Percentiles rank a stretch among this genome's conserved stretches.
Conservation (phyloP, 2,329 filamentous ascomycete species). For the Aspergillus sp. region DNA sequence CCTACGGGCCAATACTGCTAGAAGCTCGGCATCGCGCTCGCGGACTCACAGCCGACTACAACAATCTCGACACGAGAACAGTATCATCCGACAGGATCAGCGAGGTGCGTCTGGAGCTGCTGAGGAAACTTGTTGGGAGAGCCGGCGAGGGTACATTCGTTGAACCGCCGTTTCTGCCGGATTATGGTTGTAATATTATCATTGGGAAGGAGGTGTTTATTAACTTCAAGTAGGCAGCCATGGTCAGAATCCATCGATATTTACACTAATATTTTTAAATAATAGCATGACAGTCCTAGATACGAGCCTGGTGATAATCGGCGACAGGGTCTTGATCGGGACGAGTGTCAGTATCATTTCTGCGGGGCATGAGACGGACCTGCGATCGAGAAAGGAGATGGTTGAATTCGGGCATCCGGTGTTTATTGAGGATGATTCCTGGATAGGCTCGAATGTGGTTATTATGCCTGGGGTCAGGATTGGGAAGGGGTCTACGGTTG, state of each 20-base stretch:
- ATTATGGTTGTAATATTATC: conserved; percentile 34
- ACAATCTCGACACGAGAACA: conserved; percentile 26
- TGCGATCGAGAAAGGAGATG: conserved; percentile 45
- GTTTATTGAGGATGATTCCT: conserved; percentile 49
- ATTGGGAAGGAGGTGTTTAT: conserved; percentile 33
- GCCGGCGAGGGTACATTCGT: conserved; percentile 31
- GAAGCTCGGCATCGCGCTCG: conserved; percentile 32
- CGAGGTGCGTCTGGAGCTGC: conserved; percentile 24
- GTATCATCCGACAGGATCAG: conserved; percentile 28
- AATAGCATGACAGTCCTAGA: conserved; percentile 57
- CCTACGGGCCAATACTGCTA: conserved; percentile 22
- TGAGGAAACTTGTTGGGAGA: conserved; percentile 28
- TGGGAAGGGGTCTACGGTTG: not conserved
- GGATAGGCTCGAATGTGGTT: conserved; percentile 51
- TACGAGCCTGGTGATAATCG: conserved; percentile 54
- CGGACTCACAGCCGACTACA: conserved; percentile 27
- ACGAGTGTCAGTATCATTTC: conserved; percentile 55
- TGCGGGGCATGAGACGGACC: conserved; percentile 50
- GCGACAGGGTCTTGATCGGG: conserved; percentile 54
- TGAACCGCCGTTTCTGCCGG: conserved; percentile 31
- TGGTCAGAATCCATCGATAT: no score
- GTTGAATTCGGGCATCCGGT: conserved; percentile 53
- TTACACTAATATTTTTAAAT: not conserved
- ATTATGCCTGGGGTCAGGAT: conserved; percentile 21
- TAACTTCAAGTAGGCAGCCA: conserved; percentile 31